Conservation (phyloP, 192 early-diverging fungal genomes). For the Podila horticola region DNA sequence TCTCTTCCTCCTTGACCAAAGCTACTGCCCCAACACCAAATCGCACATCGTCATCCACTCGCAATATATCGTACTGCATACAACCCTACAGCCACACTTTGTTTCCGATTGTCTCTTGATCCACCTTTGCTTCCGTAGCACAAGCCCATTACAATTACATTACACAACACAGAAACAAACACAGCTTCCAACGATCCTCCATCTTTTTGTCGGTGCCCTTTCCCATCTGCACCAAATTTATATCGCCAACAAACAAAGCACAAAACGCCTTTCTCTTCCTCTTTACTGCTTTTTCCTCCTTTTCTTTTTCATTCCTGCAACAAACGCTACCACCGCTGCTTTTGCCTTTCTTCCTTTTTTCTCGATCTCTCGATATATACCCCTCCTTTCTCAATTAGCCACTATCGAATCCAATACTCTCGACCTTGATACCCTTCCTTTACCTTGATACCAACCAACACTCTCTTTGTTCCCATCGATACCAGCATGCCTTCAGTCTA, state of each 20-base stretch:
- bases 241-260: too few relatives aligned
- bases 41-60: neutral
- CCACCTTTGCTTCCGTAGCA: too few relatives aligned
- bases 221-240: too few relatives aligned
- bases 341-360: neutral
- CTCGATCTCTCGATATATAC: neutral
- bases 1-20: neutral
- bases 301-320: too few relatives aligned
- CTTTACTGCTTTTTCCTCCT: too few relatives aligned
- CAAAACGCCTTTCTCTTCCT: too few relatives aligned
- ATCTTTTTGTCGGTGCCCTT: too few relatives aligned
- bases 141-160: too few relatives aligned
- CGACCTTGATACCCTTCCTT: neutral
- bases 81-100: neutral
- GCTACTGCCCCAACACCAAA: neutral
- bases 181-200: too few relatives aligned
- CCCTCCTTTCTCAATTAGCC: neutral
- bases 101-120: too few relatives aligned
- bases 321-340: neutral
- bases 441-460: neutral
- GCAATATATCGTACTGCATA: neutral
- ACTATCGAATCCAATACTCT: neutral
- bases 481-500: neutral
- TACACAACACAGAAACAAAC: too few relatives aligned
- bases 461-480: neutral